Evolutionary conservation across 495 filamentous ascomycete genomes (phyloP).

Genomic region (Penicillium cosmopolitanum): DNA sequence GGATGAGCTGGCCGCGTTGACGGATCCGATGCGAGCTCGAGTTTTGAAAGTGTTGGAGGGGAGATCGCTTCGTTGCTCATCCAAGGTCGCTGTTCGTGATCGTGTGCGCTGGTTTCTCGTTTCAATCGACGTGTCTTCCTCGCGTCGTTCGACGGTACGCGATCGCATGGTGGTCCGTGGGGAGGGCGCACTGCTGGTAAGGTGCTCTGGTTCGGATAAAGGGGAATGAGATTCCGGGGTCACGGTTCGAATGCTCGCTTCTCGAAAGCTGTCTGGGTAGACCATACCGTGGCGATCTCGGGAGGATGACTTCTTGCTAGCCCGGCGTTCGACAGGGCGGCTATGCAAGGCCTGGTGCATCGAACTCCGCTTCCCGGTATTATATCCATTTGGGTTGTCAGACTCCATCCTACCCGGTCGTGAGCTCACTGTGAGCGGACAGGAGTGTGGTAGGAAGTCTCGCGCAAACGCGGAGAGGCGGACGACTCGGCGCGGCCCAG

Average conservation of each 20-base stretch:
- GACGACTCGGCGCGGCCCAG: constrained; percentile 19
- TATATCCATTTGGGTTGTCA: constrained; percentile 47
- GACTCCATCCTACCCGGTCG: constrained; percentile 45
- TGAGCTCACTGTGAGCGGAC: constrained; percentile 16
- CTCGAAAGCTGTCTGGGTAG: constrained; percentile 55
- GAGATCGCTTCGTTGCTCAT: constrained; percentile 50
- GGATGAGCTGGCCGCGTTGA: constrained; percentile 43
- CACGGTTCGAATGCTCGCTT: constrained; percentile 51
- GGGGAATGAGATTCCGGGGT: constrained; percentile 53
- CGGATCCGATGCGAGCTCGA: constrained; percentile 49
- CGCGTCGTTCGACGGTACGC: constrained; percentile 36
- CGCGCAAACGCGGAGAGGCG: constrained; percentile 18
- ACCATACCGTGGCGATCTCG: constrained; percentile 57
- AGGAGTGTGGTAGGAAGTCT: constrained; percentile 27
- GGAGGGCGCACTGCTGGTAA: constrained; percentile 42
- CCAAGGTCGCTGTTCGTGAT: constrained; percentile 53
- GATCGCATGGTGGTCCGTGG: constrained; percentile 46
- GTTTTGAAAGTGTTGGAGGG: constrained; percentile 41
- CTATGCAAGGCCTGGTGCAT: constrained; percentile 47
- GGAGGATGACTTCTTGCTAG: constrained; percentile 59
- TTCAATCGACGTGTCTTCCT: constrained; percentile 40
- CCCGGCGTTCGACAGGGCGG: constrained; percentile 51
- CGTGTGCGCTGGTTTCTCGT: constrained; percentile 46
- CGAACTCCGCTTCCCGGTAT: constrained; percentile 39
- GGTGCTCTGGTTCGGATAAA: constrained; percentile 44